Base-by-base conservation (phyloP, 2,329 filamentous ascomycete species). In the Colletotrichum theobromicola region DNA sequence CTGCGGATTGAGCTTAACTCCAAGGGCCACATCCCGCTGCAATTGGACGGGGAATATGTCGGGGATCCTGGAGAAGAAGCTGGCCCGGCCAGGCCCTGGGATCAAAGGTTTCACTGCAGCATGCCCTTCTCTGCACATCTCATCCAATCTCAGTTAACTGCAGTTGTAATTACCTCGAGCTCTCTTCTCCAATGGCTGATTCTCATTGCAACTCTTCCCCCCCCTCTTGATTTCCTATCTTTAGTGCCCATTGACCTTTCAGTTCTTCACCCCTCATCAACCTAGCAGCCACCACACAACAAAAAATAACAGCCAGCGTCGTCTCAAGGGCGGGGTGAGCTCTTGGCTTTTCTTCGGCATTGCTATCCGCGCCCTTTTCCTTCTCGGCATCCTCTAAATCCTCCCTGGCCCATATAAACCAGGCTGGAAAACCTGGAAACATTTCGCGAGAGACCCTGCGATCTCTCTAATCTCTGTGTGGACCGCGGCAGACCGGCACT, bases 31-130 rank as follows among this genome's bases (percentile, higher is more conserved):
- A 21, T n/a, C 16, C 53, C 35, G 35, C 46, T 63, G 15, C 72
- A 53, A 67, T 72, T 75, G 72, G 72, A 75, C 62, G 46, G 72
- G 68, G 69, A 42, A 63, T 75, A 72, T 67, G 68, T 72, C 72
- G 62, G 72, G 16, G 57, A 71, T 67, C 62, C 62, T 58, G 46
- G 62, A 72, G 68, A 63, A 57, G 57, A 67, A 71, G 67, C 61
- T 68, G 63, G 64, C 42, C 67, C 15, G 46, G 35, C 63, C 30
- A 42, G 46, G 46, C 55, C 30, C 70, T 35, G 21, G 42, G 65
- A 28, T 30, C 50, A 60, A 24, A 26, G 24, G 67, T 67, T 60
- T 69, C 46, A 68, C 61, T 71, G 61, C 55, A 66, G 34, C 32
- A 32, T 24, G 37, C 37, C 21, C 26, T 28, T 18, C 32, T 24